Evolutionary conservation across 768 basidiomycete species (phyloP), one percentile per base, ranked within the genome.

Genomic region (Mycena latifolia): DNA sequence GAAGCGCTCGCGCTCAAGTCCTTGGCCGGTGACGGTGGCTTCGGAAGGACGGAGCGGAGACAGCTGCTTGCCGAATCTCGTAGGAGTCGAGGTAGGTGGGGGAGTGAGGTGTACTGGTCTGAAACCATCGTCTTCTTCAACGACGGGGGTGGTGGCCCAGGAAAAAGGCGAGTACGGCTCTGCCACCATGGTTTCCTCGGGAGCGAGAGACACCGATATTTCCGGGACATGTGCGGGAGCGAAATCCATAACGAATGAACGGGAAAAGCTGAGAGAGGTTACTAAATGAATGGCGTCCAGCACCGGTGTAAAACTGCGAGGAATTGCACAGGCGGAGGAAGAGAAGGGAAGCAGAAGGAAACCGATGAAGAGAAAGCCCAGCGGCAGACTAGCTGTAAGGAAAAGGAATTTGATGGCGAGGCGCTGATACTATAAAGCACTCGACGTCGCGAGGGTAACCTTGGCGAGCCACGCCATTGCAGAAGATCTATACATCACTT

Each of bases 161-260:
- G 80, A 75, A 70, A 91, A 89, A 11, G 91, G 90, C 59, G 91
- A 92, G 74, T 81, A 87, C 3, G 89, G 88, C 74, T 91, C 88
- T 33, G 78, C 69, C 33, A 73, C 58, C 46, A 78, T 76, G 54
- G 85, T 84, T 69, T 85, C 81, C n/a, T 86, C 86, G 4, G 89
- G 87, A 52, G 92, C 87, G 35, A 83, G 87, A 24, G 90, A 92
- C 73, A 94, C 87, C 70, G 83, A 85, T 70, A 94, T 93, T 67
- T 85, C 81, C 69, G 92, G 92, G 71, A 92, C 78, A 62, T 84
- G 79, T 59, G 81, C 75, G 70, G 77, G 74, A 63, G 76, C 65
- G 60, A 64, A 68, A 77, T 76, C 75, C 86, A 86, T 88, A 77
- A 70, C 65, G 62, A 67, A 72, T 69, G 72, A 72, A 37, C 62